phyloP scores from a whole-genome alignment of 495 filamentous ascomycete species.

The Neurospora intermedia region DNA sequence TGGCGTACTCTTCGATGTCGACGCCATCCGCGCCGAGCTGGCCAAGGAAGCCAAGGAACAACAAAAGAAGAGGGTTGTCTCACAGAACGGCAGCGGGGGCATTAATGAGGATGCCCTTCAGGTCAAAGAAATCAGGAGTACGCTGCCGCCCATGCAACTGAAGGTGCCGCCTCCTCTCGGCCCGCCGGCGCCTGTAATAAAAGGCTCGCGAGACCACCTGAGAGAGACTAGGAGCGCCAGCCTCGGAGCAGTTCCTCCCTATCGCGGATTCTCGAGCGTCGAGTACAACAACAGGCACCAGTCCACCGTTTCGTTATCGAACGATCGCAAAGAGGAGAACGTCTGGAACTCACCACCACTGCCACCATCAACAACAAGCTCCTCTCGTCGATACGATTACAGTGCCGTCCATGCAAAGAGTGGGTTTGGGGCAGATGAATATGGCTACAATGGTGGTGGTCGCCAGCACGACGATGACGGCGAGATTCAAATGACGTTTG shows the following conservation, averaged over 20 bases:
- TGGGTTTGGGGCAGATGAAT: neutral
- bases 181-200: conserved; percentile 14
- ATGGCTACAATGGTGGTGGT: neutral
- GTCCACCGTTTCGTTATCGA: conserved; percentile 12
- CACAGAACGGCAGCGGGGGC: neutral
- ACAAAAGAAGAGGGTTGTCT: conserved; percentile 1
- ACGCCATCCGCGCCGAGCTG: conserved; percentile 82
- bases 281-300: conserved; percentile 4
- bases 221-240: conserved; percentile 43
- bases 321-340: conserved; percentile 9
- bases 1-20: conserved; percentile 83
- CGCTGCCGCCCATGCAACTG: conserved; percentile 80
- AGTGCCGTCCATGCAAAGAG: conserved; percentile 1
- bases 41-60: conserved; percentile 67
- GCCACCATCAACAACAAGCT: conserved; percentile 5
- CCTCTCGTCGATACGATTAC: neutral
- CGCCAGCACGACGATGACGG: conserved; percentile 15
- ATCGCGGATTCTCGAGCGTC: conserved; percentile 16
- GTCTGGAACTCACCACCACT: conserved; percentile 13
- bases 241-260: conserved; percentile 14
- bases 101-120: conserved; percentile 41
- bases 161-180: conserved; percentile 33
- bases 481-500: conserved; percentile 64
- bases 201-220: conserved; percentile 26
- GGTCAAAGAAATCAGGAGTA: conserved; percentile 75